phyloP scores from a whole-genome alignment of 257 asterid genomes.

The Capsicum baccatum region DNA sequence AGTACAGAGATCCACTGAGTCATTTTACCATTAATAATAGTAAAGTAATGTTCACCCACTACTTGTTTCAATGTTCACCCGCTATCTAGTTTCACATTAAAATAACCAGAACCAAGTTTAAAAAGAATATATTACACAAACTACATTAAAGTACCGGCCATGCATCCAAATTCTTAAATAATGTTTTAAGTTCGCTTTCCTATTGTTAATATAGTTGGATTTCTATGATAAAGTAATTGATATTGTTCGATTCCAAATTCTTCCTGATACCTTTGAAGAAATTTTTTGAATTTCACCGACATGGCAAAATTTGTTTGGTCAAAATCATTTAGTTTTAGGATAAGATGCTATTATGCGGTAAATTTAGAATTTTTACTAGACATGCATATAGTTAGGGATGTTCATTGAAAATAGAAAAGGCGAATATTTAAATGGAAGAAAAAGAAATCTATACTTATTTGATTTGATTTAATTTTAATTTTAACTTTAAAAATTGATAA shows the following conservation, averaged over 20 bases:
- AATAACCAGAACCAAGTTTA: too few species aligned
- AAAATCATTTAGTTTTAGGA: background rate
- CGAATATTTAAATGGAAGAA: too few species aligned
- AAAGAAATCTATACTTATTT: too few species aligned
- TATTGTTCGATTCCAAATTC: too few species aligned
- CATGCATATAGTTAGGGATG: background rate
- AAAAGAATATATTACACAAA: background rate
- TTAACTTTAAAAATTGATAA: too few species aligned
- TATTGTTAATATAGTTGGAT: background rate
- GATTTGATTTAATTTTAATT: too few species aligned
- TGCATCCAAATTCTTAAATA: background rate
- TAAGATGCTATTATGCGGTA: background rate
- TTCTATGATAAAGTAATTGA: background rate
- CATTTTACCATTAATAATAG: too few species aligned
- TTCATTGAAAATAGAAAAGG: too few species aligned
- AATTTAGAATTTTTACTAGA: background rate
- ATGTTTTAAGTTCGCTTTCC: background rate
- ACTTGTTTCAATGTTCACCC: constrained; percentile 1
- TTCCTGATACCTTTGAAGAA: too few species aligned
- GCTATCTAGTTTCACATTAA: background rate
- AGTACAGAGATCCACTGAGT: too few species aligned
- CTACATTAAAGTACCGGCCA: background rate
- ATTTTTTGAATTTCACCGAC: background rate
- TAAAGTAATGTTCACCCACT: too few species aligned
- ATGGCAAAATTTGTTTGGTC: background rate